A percentile compares a stretch with the other conserved stretches of the same genome.
phyloP scores from a whole-genome alignment of 345 rosid species.

The Eucalyptus cladocalyx region DNA sequence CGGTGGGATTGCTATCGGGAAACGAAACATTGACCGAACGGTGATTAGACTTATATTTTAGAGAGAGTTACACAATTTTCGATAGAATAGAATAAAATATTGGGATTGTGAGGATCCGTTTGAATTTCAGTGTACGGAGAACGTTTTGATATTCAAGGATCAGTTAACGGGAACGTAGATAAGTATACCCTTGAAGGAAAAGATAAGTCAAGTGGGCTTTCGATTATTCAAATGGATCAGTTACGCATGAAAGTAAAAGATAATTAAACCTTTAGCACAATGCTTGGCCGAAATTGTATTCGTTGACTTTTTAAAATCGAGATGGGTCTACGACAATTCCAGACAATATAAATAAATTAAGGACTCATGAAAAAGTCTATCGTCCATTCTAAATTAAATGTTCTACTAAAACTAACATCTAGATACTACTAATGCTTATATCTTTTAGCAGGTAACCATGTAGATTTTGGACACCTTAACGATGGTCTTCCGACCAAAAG shows the following conservation, averaged over 20 bases:
- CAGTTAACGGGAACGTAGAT: not conserved
- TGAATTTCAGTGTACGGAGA: not conserved
- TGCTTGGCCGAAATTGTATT: not conserved
- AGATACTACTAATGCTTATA: not conserved
- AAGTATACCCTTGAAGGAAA: not conserved
- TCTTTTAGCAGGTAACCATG: not conserved
- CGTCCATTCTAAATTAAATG: not conserved
- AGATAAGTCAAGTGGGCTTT: not conserved
- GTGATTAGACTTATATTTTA: not conserved
- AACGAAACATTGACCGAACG: not conserved
- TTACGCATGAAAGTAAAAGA: no score
- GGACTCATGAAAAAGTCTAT: not conserved
- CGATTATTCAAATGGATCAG: not conserved
- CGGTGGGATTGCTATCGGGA: not conserved
- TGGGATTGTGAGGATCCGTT: not conserved
- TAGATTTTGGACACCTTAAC: no score
- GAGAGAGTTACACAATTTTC: not conserved
- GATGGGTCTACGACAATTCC: not conserved
- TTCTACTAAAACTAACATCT: not conserved
- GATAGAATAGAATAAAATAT: not conserved
- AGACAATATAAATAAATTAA: no score
- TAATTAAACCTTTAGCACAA: not conserved
- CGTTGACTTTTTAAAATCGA: not conserved
- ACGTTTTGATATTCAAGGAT: not conserved
- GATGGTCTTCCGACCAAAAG: no score